Evolutionary conservation across 2,329 filamentous ascomycete species (phyloP).

Genomic region (Seiridium unicorne): DNA sequence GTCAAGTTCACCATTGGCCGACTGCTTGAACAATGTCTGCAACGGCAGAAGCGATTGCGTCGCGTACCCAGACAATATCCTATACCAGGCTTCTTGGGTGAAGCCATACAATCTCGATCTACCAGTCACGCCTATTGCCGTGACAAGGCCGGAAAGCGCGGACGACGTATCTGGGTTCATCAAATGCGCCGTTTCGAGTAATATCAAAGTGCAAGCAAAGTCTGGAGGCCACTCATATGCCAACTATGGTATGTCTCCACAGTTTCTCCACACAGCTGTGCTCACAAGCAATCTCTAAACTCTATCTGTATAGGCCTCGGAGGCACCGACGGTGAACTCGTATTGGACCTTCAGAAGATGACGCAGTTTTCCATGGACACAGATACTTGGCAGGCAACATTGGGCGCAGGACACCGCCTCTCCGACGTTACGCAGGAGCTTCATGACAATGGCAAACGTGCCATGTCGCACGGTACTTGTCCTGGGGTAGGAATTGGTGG

Average conservation of each 20-base stretch:
- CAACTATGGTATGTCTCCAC: slow-evolving; percentile 14
- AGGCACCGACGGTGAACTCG: slow-evolving; percentile 47
- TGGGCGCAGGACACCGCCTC: slow-evolving; percentile 53
- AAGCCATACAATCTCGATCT: slow-evolving; percentile 53
- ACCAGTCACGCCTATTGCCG: slow-evolving; percentile 49
- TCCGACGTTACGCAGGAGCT: slow-evolving; percentile 49
- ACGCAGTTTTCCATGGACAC: slow-evolving; percentile 52
- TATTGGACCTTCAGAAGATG: slow-evolving; percentile 54
- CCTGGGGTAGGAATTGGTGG: slow-evolving; percentile 59
- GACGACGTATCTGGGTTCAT: slow-evolving; percentile 57
- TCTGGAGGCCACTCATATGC: slow-evolving; percentile 66
- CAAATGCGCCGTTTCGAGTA: slow-evolving; percentile 50
- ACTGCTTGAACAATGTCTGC: slow-evolving; percentile 48
- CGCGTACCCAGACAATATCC: slow-evolving; percentile 38
- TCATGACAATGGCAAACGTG: slow-evolving; percentile 50
- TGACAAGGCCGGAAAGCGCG: slow-evolving; percentile 52
- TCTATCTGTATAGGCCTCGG: slow-evolving; percentile 36
- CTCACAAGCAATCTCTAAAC: not conserved
- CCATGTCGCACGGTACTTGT: slow-evolving; percentile 59
- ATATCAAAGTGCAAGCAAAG: slow-evolving; percentile 57
- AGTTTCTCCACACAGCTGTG: too few species aligned
- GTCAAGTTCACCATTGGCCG: slow-evolving; percentile 37
- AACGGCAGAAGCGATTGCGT: slow-evolving; percentile 43
- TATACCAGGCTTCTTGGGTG: slow-evolving; percentile 49
- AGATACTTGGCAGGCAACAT: slow-evolving; percentile 50